Evolutionary conservation across 2,329 filamentous ascomycete species (phyloP), one percentile per base, ranked within the genome.

Genomic region (Nemania sp.): DNA sequence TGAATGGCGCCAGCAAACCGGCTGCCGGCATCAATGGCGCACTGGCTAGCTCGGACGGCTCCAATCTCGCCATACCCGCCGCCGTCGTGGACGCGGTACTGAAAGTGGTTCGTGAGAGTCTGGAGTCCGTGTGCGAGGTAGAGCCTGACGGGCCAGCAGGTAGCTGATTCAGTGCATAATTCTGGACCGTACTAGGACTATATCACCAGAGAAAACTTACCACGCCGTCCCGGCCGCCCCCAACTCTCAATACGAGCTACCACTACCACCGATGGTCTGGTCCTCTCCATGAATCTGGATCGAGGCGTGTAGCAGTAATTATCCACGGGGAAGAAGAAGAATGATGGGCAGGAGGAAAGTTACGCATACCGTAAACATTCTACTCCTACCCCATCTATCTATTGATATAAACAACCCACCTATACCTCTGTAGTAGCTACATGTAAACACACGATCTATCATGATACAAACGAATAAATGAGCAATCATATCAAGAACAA

Each of bases 31-130:
- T 59, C 5, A 76, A 73, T 60, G 64, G 67, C 49, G 60, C 62
- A 37, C 60, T 61, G 26, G 64, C 60, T 9, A 64, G 50, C 11
- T 36, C 42, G 3, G 63, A 60, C 14, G 68, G 64, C 11, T 45
- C 57, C 15, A 76, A 68, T 61, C 75, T 86, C 12, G 84, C 83
- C 26, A 68, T 88, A 36, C 84, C 86, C 11, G 75, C 78, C 49
- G 66, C 73, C 2, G 82, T 86, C n/a, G 71, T 87, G 12, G 80
- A 86, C 22, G 81, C 88, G 60, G 82, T 83, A 4, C 72, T 86
- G n/a, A 77, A 77, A 59, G 74, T 81, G 26, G 83, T 83, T 23
- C 75, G 79, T 53, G 82, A 86, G 62, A 79, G 78, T 58, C 72
- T 87, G 36, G 82, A 85, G 58, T 67, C 72, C 31, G 74, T 83